phyloP scores from a whole-genome alignment of 441 rosid species.

The Omphalea diandra region DNA sequence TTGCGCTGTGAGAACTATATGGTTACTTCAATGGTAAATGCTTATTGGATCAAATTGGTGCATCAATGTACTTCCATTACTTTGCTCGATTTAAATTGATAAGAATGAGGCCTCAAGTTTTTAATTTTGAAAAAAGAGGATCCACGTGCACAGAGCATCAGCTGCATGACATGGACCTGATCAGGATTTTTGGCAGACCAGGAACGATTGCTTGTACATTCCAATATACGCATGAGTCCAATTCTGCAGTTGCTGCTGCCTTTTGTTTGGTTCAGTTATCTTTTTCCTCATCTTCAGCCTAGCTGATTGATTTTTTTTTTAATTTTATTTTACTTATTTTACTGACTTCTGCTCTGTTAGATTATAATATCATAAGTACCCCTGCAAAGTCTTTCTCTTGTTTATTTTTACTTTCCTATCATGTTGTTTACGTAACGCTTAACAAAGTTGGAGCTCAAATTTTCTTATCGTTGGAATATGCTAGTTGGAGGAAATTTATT shows the following conservation, averaged over 20 bases:
- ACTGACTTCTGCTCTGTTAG: no score
- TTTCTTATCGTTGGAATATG: no score
- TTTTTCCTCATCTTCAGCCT: no score
- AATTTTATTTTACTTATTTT: no score
- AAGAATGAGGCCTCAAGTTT: conserved; percentile 65
- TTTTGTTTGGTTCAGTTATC: no score
- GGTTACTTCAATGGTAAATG: no score
- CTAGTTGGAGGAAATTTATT: neutral
- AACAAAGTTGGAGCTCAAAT: neutral
- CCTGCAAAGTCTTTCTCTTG: neutral
- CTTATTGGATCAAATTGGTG: no score
- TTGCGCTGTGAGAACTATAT: no score
- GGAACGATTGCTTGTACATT: conserved; percentile 71
- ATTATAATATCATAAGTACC: no score
- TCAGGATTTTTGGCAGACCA: conserved; percentile 52
- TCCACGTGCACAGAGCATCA: conserved; percentile 21
- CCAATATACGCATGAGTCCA: conserved; percentile 87
- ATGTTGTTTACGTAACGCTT: neutral
- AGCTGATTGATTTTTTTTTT: neutral
- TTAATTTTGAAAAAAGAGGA: conserved; percentile 46
- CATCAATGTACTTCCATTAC: no score
- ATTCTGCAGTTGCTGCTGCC: no score
- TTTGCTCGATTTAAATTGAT: no score
- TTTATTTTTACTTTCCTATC: neutral
- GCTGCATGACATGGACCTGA: conserved; percentile 34